Evolutionary conservation across 2,329 filamentous ascomycete species (phyloP).

Genomic region (Aspergillus vadensis): DNA sequence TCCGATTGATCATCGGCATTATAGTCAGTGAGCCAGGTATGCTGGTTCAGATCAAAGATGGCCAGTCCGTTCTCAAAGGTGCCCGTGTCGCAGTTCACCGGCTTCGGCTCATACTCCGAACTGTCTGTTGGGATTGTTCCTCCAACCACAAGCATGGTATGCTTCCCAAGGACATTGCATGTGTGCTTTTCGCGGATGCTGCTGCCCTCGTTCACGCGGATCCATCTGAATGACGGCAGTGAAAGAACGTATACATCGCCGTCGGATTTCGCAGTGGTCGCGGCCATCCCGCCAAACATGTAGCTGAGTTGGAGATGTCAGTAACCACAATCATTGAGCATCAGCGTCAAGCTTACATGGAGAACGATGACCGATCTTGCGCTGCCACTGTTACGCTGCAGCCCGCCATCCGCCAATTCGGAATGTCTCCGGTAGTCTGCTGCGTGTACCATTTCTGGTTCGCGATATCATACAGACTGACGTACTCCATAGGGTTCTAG

Average conservation of each 20-base stretch:
- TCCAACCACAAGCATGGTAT: conserved; percentile 11
- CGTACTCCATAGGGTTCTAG: conserved; percentile 14
- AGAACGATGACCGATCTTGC: conserved; percentile 10
- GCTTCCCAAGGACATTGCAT: background rate
- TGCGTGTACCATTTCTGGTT: conserved; percentile 12
- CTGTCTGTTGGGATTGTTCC: conserved; percentile 5
- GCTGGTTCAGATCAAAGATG: conserved; percentile 9
- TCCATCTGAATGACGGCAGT: conserved; percentile 13
- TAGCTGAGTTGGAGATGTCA: background rate
- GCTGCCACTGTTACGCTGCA: conserved; percentile 9
- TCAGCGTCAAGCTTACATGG: conserved; percentile 1
- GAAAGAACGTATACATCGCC: conserved; percentile 15
- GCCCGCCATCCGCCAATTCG: conserved; percentile 15
- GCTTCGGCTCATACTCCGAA: conserved; percentile 4
- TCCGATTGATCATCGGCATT: conserved; percentile 1
- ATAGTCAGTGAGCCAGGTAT: conserved; percentile 4
- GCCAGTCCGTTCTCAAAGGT: conserved; percentile 10
- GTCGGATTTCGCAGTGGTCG: background rate
- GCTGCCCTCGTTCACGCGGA: conserved; percentile 8
- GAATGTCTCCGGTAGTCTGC: conserved; percentile 10
- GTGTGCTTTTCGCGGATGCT: conserved; percentile 8
- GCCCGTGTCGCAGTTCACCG: conserved; percentile 3
- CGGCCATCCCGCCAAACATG: conserved; percentile 11
- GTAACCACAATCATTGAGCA: background rate
- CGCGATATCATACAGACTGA: conserved; percentile 12